These are phyloP conservation scores for Calamus simplicifolius DNA, from an alignment of 176 grass and related monocot genomes.

Conservation along the genomic window DNA sequence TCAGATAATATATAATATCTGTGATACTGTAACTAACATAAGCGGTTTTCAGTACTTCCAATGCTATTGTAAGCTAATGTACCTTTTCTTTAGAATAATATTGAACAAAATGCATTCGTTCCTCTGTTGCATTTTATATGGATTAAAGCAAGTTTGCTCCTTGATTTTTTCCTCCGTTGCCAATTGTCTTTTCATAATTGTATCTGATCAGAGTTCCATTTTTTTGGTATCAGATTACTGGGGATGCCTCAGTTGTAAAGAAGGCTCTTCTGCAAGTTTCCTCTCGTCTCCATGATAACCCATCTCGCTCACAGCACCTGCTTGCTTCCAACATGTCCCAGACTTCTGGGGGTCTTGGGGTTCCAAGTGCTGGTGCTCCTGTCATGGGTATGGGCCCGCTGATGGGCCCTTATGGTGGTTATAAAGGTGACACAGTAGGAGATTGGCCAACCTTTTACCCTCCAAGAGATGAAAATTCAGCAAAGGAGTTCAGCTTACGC, in stretches of 20 bases:
- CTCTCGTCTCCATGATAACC: slow-evolving; percentile 86
- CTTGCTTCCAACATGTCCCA: slow-evolving; percentile 43
- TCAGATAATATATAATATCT: no score
- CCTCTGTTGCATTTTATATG: no score
- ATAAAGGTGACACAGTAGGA: slow-evolving; percentile 52
- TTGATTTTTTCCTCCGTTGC: no score
- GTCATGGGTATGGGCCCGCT: slow-evolving; percentile 53
- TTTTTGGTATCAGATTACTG: slow-evolving; percentile 59
- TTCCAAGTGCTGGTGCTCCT: slow-evolving; percentile 37
- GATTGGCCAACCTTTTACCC: slow-evolving; percentile 77
- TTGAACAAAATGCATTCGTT: no score
- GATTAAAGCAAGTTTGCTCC: no score
- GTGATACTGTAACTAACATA: no score
- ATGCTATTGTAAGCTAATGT: no score
- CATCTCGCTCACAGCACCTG: slow-evolving; percentile 76
- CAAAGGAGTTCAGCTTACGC: slow-evolving; percentile 82
- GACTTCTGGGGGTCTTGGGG: slow-evolving; percentile 12
- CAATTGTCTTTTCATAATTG: no score
- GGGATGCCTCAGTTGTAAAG: slow-evolving; percentile 58
- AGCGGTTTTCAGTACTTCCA: no score
- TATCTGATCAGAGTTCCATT: no score
- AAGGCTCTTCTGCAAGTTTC: slow-evolving; percentile 84
- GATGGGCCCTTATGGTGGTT: slow-evolving; percentile 59
- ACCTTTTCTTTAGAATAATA: no score
- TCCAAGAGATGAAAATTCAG: slow-evolving; percentile 62